A percentile compares a stretch with the other conserved stretches of the same genome.
phyloP scores from a whole-genome alignment of 768 basidiomycete species.

The Kwoniella sp. region DNA sequence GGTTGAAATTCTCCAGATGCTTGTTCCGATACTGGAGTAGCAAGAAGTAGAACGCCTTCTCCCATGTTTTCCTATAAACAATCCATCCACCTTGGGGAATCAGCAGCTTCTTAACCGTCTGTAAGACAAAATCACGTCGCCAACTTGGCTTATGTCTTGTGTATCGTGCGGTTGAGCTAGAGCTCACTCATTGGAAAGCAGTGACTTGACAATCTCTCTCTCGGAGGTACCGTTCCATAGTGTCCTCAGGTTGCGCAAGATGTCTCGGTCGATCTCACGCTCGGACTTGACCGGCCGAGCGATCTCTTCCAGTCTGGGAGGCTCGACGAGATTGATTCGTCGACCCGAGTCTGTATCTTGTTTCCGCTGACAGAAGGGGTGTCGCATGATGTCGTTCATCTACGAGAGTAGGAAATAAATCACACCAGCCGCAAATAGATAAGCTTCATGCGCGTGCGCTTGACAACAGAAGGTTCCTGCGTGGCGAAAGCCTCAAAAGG shows the following conservation, averaged over 20 bases:
- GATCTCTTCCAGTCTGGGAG: conserved; percentile 69
- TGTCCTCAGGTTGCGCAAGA: conserved; percentile 74
- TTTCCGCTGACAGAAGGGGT: conserved; percentile 74
- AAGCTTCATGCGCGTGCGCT: too few relatives aligned
- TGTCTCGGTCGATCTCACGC: conserved; percentile 72
- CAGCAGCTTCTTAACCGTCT: not conserved
- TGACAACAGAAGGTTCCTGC: not conserved
- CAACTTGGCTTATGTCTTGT: not conserved
- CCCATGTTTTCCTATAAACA: conserved; percentile 58
- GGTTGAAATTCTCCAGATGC: conserved; percentile 62
- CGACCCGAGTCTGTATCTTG: conserved; percentile 49
- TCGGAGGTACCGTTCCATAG: conserved; percentile 70
- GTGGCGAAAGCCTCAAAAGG: too few relatives aligned
- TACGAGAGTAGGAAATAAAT: conserved; percentile 58
- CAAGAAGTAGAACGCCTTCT: conserved; percentile 87
- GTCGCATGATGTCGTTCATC: conserved; percentile 82
- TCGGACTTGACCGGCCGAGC: conserved; percentile 71
- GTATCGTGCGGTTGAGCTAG: too few relatives aligned
- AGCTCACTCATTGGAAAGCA: conserved; percentile 46
- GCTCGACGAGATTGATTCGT: conserved; percentile 57
- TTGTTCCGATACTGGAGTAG: conserved; percentile 75
- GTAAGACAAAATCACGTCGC: not conserved
- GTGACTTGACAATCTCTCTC: conserved; percentile 48
- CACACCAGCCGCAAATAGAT: not conserved
- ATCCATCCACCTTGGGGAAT: not conserved